Base-by-base conservation (phyloP, 2,329 filamentous ascomycete species). In the Sporothrix sp. region DNA sequence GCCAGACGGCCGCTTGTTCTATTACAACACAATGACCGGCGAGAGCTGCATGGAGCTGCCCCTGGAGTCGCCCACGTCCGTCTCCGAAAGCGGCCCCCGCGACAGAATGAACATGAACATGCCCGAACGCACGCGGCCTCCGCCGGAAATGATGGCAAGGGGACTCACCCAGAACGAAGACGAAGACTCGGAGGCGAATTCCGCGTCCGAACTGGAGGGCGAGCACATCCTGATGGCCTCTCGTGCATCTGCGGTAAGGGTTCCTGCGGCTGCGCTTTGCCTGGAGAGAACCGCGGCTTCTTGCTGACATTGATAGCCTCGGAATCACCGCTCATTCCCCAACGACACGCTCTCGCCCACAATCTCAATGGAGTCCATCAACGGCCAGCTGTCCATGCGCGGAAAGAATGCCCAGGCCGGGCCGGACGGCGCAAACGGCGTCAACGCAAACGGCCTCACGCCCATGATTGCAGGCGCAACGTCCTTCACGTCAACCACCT, bases 21-120 rank as follows among this genome's bases (percentile, higher is more conserved):
- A 97, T 70, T 97, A 95, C 75, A 98, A 98, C 67, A 97, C 91
- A 56, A 82, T 96, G 71, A 98, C 93, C 0, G 90, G 91, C 50
- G 88, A 94, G 62, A 94, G 87, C 63, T 94, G 87, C 56, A 93
- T 90, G 80, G 93, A 98, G 64, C 72, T 98, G 54, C 93, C 93
- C 2, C 75, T 98, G 23, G 93, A 98, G 65, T 91, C 91, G 14
- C 90, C 93, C 1, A 82, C 81, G 1, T 87, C 85, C 7, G 68
- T 80, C 16, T 84, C 81, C 57, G 93, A 98, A 67, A 85, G 78
- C 50, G 91, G 91, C 1, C 93, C 93, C 2, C 79, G 85, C 58
- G 89, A 97, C 66, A 83, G 89, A 54, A 90, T 85, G 69, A 91
- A 95, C 64, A 83, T 94, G 55, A 84, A 80, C 62, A 82, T 96